phyloP scores from a whole-genome alignment of 345 rosid genomes.

The Bretschneidera sinensis region DNA sequence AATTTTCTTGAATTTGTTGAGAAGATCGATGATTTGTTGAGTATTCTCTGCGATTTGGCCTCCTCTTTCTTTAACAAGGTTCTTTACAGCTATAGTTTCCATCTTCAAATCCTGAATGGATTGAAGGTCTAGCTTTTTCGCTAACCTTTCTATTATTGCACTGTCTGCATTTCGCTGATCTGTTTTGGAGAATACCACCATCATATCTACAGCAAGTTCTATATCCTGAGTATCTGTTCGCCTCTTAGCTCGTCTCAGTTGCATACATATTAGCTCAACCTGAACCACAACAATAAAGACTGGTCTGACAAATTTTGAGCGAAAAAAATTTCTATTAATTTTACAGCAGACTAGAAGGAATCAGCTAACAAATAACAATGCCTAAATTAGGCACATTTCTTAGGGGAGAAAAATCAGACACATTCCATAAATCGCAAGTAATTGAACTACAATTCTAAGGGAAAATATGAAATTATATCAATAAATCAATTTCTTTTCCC shows the following conservation, averaged over 20 bases:
- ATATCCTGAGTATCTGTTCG: constrained; percentile 79
- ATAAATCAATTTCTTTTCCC: neutral
- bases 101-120: constrained; percentile 45
- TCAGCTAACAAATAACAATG: neutral
- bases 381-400: no score
- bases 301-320: neutral
- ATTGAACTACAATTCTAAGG: neutral
- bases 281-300: constrained; percentile 13
- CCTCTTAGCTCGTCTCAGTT: constrained; percentile 51
- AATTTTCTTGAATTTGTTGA: constrained; percentile 56
- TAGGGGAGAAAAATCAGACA: no score
- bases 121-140: constrained; percentile 64
- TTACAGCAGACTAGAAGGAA: neutral
- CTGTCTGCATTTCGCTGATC: constrained; percentile 61
- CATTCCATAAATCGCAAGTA: neutral
- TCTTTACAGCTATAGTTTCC: constrained; percentile 53
- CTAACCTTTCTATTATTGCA: constrained; percentile 66
- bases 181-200: constrained; percentile 59
- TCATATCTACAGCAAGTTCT: constrained; percentile 76
- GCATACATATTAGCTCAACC: constrained; percentile 48
- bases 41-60: constrained; percentile 30
- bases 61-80: constrained; percentile 41
- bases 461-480: neutral
- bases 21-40: constrained; percentile 54
- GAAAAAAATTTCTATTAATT: neutral